Percentiles rank a stretch among this genome's conserved stretches.
Evolutionary conservation across 1,284 basidiomycete species (phyloP).

Genomic region (Heterobasidion irregulare): DNA sequence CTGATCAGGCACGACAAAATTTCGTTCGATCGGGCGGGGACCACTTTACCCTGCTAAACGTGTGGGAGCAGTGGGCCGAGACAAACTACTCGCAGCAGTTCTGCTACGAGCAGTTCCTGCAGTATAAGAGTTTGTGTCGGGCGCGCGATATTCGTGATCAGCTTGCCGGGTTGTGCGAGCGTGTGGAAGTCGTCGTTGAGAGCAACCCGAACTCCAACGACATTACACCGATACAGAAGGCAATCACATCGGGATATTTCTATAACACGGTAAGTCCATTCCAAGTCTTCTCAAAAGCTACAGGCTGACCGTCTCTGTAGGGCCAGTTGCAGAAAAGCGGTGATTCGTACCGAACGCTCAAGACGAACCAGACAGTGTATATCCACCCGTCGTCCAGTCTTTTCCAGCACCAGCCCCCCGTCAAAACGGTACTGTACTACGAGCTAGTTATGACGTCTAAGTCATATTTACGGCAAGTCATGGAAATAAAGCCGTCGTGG

Average conservation of each 20-base stretch:
- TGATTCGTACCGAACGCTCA: conserved; percentile 88
- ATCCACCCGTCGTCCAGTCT: conserved; percentile 94
- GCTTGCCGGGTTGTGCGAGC: conserved; percentile 89
- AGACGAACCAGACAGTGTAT: conserved; percentile 93
- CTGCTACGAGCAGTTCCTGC: conserved; percentile 95
- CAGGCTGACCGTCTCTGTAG: conserved; percentile 25
- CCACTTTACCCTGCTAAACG: conserved; percentile 94
- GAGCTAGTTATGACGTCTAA: conserved; percentile 88
- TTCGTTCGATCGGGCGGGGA: conserved; percentile 96
- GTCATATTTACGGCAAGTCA: conserved; percentile 87
- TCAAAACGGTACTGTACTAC: conserved; percentile 88
- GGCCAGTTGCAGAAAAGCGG: conserved; percentile 86
- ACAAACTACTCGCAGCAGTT: conserved; percentile 93
- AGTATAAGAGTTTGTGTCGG: conserved; percentile 91
- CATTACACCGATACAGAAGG: conserved; percentile 89
- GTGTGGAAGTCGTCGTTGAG: conserved; percentile 89
- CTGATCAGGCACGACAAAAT: conserved; percentile 94
- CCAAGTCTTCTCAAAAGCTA: background rate
- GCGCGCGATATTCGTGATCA: conserved; percentile 97
- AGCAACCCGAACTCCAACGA: conserved; percentile 88
- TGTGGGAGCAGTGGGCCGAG: conserved; percentile 99
- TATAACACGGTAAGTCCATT: conserved; percentile 77
- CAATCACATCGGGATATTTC: conserved; percentile 92
- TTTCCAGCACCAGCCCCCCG: conserved; percentile 92
- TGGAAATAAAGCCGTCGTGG: conserved; percentile 97